Conservation (phyloP, 495 filamentous ascomycete genomes). For the Staphylotrichum tortipilum region DNA sequence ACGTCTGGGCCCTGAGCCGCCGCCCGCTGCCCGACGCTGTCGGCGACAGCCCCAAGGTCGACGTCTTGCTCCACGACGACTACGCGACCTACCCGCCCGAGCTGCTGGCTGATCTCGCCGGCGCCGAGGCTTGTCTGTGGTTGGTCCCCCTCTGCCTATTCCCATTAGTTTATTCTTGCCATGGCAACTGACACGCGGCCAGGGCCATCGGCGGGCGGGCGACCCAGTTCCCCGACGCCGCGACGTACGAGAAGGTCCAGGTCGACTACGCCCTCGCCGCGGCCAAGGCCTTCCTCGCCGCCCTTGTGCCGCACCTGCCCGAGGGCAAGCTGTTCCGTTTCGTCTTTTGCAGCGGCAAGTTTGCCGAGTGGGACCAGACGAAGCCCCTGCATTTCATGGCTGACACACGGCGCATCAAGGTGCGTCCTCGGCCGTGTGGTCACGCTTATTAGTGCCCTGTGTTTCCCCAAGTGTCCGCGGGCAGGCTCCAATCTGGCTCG, state of each 20-base stretch:
- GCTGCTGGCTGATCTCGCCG: slow-evolving; percentile 33
- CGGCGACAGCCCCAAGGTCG: slow-evolving; percentile 32
- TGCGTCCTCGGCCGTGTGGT: slow-evolving; percentile 23
- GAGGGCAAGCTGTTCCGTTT: slow-evolving; percentile 39
- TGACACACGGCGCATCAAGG: slow-evolving; percentile 39
- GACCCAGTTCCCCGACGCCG: slow-evolving; percentile 22
- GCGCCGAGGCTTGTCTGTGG: slow-evolving; percentile 48
- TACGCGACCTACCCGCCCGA: slow-evolving; percentile 36
- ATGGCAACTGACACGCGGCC: slow-evolving; percentile 1
- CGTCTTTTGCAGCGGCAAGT: slow-evolving; percentile 42
- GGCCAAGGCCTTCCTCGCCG: slow-evolving; percentile 29
- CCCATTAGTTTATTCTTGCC: slow-evolving; percentile 4
- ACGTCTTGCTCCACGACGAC: slow-evolving; percentile 36
- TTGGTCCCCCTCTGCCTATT: slow-evolving; percentile 13
- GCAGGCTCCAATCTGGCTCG: too few species aligned
- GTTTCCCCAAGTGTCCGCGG: too few species aligned
- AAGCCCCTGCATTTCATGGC: slow-evolving; percentile 36
- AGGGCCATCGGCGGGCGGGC: slow-evolving; percentile 26
- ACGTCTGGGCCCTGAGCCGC: slow-evolving; percentile 28
- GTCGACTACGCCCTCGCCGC: slow-evolving; percentile 39
- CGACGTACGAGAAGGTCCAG: slow-evolving; percentile 26
- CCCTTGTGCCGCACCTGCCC: slow-evolving; percentile 16
- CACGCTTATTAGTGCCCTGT: too few species aligned
- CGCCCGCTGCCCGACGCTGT: slow-evolving; percentile 24
- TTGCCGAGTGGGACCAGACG: slow-evolving; percentile 38